These are phyloP conservation scores for Pleurotus ostreatus DNA, from an alignment of 768 basidiomycete species.

Conservation along the genomic window DNA sequence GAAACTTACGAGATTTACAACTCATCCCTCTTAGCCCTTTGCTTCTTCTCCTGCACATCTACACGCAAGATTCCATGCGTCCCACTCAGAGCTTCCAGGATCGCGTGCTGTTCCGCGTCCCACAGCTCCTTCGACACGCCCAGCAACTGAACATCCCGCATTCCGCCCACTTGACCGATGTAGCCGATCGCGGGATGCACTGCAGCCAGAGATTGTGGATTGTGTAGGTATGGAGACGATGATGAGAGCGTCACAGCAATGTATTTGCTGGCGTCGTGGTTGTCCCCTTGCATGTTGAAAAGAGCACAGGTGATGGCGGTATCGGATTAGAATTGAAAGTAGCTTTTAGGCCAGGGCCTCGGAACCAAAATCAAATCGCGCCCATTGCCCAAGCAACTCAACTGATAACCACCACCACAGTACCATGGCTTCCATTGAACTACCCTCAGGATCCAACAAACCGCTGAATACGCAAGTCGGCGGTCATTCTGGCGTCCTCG, in stretches of 20 bases:
- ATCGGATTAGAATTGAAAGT: background rate
- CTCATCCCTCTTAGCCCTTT: conserved; percentile 33
- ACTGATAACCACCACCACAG: background rate
- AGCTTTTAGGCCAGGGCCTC: background rate
- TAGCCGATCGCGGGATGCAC: conserved; percentile 31
- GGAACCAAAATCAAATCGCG: background rate
- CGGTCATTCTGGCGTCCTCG: conserved; percentile 72
- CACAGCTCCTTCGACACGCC: conserved; percentile 37
- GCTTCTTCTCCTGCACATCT: conserved; percentile 32
- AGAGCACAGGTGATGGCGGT: conserved; percentile 2
- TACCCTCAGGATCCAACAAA: conserved; percentile 15
- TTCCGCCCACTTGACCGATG: conserved; percentile 36
- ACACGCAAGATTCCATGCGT: conserved; percentile 28
- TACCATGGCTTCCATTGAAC: conserved; percentile 2
- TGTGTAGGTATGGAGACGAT: conserved; percentile 24
- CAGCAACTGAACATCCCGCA: conserved; percentile 42
- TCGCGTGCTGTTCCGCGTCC: conserved; percentile 25
- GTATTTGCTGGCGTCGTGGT: conserved; percentile 37
- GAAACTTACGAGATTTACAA: conserved; percentile 13
- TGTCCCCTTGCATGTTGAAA: conserved; percentile 17
- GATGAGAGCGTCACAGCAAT: conserved; percentile 38
- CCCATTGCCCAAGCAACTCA: background rate
- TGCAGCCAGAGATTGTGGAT: conserved; percentile 26
- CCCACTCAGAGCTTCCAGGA: conserved; percentile 25
- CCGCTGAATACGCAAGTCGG: conserved; percentile 67